Conservation (phyloP, 805 yeast species). For the Jamesozyma lodderae region DNA sequence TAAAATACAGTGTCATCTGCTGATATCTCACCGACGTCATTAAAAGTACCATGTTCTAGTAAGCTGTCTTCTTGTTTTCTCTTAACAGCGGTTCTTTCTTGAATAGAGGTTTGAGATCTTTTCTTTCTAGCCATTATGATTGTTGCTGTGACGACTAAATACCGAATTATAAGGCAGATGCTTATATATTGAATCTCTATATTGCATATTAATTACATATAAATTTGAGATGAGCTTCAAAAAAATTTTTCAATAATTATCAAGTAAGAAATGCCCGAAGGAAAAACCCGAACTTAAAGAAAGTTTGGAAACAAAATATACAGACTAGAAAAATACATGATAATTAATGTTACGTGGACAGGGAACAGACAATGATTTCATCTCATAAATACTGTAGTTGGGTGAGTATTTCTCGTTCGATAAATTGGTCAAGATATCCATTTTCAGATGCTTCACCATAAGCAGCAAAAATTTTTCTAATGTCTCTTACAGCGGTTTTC, state of each 20-base stretch:
- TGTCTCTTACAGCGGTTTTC: constrained; percentile 33
- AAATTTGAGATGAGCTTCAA: constrained; percentile 5
- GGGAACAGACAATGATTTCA: background rate
- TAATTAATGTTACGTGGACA: background rate
- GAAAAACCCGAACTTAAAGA: too few species aligned
- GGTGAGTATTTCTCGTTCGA: constrained; percentile 2
- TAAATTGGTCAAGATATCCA: constrained; percentile 28
- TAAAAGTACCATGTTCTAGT: constrained; percentile 17
- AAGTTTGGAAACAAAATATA: too few species aligned
- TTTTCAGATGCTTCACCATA: constrained; percentile 45
- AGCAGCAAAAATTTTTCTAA: constrained; percentile 37
- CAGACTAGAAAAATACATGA: too few species aligned
- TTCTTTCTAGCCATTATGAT: constrained; percentile 22
- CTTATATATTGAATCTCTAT: too few species aligned
- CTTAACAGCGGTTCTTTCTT: constrained; percentile 24
- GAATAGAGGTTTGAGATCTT: constrained; percentile 21
- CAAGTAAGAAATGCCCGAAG: too few species aligned
- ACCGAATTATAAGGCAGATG: too few species aligned
- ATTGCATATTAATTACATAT: too few species aligned
- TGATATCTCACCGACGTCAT: constrained; percentile 16
- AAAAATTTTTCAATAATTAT: constrained; percentile 2
- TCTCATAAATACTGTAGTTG: constrained; percentile 1
- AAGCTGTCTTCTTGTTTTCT: constrained; percentile 27
- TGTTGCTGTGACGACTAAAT: too few species aligned
- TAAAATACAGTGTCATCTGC: constrained; percentile 8